Evolutionary conservation across 2,329 filamentous ascomycete species (phyloP).

Genomic region (Penicillium paneum): DNA sequence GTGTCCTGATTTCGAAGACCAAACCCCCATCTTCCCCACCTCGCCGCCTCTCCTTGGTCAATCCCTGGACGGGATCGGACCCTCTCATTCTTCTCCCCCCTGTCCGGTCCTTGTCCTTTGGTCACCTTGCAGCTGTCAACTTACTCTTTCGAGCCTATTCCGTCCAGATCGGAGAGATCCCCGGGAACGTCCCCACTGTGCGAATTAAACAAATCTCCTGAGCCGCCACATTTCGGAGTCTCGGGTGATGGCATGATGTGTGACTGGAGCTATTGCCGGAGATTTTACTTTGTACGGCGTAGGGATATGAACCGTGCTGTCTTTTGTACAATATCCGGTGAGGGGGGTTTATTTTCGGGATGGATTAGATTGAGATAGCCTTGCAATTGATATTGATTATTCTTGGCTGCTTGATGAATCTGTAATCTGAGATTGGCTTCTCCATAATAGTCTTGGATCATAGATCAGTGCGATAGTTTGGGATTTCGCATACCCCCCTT

Average conservation of each 20-base stretch:
- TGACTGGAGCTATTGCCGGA: slow-evolving; percentile 11
- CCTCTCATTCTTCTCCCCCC: not conserved
- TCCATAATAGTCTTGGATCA: not conserved
- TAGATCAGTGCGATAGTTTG: not conserved
- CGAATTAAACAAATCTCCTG: slow-evolving; percentile 16
- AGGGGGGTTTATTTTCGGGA: not conserved
- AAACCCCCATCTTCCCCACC: not conserved
- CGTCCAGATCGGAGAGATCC: slow-evolving; percentile 29
- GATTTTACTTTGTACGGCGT: slow-evolving; percentile 20
- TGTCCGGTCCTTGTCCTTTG: slow-evolving; percentile 8
- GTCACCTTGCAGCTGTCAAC: slow-evolving; percentile 30
- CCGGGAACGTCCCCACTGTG: slow-evolving; percentile 21
- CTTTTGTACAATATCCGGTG: not conserved
- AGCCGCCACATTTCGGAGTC: slow-evolving; percentile 10
- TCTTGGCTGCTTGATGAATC: not conserved
- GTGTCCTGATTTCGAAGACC: slow-evolving; percentile 1
- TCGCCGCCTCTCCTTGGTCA: not conserved
- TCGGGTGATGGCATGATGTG: not conserved
- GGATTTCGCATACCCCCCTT: not conserved
- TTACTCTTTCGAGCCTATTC: slow-evolving; percentile 25
- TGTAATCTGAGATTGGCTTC: not conserved
- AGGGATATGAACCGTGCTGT: slow-evolving; percentile 20
- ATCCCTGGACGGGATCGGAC: not conserved
- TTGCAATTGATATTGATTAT: not conserved
- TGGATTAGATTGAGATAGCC: not conserved